Evolutionary conservation across 2,329 filamentous ascomycete species (phyloP).

Genomic region (Grosmannia serpens): DNA sequence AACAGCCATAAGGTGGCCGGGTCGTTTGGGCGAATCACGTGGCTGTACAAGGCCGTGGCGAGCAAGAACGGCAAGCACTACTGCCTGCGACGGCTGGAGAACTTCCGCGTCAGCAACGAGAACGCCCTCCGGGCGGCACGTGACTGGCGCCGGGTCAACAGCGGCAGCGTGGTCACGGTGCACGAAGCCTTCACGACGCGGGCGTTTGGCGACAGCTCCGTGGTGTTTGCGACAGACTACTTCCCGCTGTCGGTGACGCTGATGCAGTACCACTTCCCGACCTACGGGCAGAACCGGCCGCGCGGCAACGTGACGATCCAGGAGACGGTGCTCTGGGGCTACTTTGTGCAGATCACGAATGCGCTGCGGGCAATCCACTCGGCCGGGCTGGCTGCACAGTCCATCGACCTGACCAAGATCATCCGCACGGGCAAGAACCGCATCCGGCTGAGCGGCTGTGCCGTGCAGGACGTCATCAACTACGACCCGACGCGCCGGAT

Average conservation of each 20-base stretch:
- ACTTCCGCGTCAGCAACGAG: constrained; percentile 80
- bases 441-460: constrained; percentile 77
- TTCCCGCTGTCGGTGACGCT: constrained; percentile 85
- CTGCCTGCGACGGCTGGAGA: constrained; percentile 75
- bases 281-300: constrained; percentile 25
- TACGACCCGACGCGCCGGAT: constrained; percentile 60
- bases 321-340: constrained; percentile 78
- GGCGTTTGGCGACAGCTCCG: constrained; percentile 86
- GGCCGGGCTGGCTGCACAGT: constrained; percentile 69
- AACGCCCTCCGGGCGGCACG: constrained; percentile 77
- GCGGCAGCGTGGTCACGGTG: constrained; percentile 71
- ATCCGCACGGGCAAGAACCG: constrained; percentile 84
- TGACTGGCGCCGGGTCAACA: constrained; percentile 78
- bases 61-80: constrained; percentile 84
- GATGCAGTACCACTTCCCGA: constrained; percentile 63
- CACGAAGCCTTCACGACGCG: constrained; percentile 90
- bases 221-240: constrained; percentile 90
- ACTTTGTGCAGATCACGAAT: constrained; percentile 82
- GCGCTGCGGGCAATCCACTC: constrained; percentile 79
- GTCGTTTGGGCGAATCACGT: constrained; percentile 73
- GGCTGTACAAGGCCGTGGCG: constrained; percentile 90
- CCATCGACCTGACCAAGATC: constrained; percentile 80
- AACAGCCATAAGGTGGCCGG: constrained; percentile 37
- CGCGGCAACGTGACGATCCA: constrained; percentile 36
- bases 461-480: constrained; percentile 79